Conservation (phyloP, 164 flowering plant species). For the Berberis vulgaris region DNA sequence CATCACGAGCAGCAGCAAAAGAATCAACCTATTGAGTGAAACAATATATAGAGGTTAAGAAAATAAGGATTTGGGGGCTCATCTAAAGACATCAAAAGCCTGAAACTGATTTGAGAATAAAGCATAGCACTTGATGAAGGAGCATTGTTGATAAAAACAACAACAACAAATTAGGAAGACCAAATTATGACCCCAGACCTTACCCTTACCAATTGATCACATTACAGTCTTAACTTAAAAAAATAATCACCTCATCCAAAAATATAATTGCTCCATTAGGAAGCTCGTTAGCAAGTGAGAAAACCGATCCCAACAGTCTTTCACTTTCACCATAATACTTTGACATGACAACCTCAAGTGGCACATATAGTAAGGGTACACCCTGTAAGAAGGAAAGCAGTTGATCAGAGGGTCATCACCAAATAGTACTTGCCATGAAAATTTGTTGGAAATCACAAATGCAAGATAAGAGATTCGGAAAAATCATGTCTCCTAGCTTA, state of each 20-base stretch:
- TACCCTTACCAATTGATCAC: background rate
- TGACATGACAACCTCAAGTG: conserved; percentile 74
- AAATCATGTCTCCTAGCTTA: too few species aligned
- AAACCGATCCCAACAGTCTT: conserved; percentile 75
- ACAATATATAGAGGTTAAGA: background rate
- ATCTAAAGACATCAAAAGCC: background rate
- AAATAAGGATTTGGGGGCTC: too few species aligned
- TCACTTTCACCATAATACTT: conserved; percentile 97
- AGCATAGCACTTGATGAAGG: too few species aligned
- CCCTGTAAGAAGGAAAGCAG: conserved; percentile 43
- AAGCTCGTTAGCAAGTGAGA: conserved; percentile 79
- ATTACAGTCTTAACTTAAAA: background rate
- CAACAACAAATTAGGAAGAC: too few species aligned
- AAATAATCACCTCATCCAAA: conserved; percentile 68
- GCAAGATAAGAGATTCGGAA: too few species aligned
- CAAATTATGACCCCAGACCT: too few species aligned
- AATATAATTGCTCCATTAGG: conserved; percentile 73
- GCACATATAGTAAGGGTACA: conserved; percentile 83
- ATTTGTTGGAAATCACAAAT: too few species aligned
- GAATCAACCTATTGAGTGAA: conserved; percentile 66
- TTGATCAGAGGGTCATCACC: background rate
- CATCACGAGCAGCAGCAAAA: conserved; percentile 85
- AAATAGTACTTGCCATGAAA: background rate
- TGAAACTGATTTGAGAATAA: background rate
- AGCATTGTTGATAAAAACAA: too few species aligned